These are phyloP conservation scores for Prunus yedoensis DNA, from an alignment of 331 rosid genomes.

Conservation along the genomic window DNA sequence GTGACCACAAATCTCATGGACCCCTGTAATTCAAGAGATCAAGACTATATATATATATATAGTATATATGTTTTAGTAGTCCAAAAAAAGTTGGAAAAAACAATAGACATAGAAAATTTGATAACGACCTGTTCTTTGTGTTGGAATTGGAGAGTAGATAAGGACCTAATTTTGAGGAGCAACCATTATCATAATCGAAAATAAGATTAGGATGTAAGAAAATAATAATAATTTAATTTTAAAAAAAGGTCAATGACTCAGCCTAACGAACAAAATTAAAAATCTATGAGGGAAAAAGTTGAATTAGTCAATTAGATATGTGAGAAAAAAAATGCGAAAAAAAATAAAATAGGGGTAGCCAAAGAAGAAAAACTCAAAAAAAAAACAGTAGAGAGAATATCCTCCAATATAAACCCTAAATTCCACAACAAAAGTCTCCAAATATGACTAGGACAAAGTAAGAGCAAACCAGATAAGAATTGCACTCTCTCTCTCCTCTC, in stretches of 20 bases:
- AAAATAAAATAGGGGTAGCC: background rate
- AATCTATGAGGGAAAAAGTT: background rate
- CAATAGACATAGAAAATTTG: too few relatives aligned
- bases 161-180: too few relatives aligned
- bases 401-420: constrained; percentile 14
- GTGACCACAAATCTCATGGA: too few relatives aligned
- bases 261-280: background rate
- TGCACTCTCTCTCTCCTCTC: background rate
- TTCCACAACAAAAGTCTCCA: constrained; percentile 7
- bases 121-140: too few relatives aligned
- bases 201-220: too few relatives aligned
- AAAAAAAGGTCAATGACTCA: too few relatives aligned
- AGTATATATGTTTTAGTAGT: too few relatives aligned
- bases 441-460: constrained; percentile 22
- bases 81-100: background rate
- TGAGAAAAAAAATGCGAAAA: background rate
- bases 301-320: background rate
- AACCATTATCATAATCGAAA: too few relatives aligned
- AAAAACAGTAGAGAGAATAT: background rate
- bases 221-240: too few relatives aligned
- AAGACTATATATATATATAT: too few relatives aligned
- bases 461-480: constrained; percentile 43
- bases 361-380: background rate
- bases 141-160: too few relatives aligned
- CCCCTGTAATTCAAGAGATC: too few relatives aligned